These are phyloP conservation scores for Heterobasidion occidentale DNA, from an alignment of 1,284 basidiomycete species.

Conservation along the genomic window DNA sequence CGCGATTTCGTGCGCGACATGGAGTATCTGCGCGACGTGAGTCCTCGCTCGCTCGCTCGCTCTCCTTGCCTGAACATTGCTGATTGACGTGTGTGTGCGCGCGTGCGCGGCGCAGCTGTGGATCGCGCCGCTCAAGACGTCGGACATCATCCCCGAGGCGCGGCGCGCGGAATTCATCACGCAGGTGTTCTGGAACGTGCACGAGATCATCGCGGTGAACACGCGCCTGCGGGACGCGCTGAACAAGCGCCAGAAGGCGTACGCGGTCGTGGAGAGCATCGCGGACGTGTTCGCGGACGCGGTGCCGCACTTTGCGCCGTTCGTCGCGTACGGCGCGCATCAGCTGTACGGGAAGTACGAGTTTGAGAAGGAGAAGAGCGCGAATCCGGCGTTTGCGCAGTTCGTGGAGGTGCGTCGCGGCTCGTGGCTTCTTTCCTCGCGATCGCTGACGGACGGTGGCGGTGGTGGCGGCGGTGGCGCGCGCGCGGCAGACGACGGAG, in stretches of 20 bases:
- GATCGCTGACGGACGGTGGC: background rate
- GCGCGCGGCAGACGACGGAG: conserved; percentile 64
- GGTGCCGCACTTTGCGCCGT: conserved; percentile 86
- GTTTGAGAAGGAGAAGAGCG: conserved; percentile 96
- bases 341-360: conserved; percentile 98
- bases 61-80: no score
- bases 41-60: conserved; percentile 19
- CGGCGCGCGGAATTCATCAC: conserved; percentile 84
- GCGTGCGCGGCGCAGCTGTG: conserved; percentile 50
- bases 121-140: conserved; percentile 80
- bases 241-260: conserved; percentile 91
- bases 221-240: conserved; percentile 87
- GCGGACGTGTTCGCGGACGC: conserved; percentile 89
- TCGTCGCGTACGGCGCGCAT: conserved; percentile 94
- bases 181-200: conserved; percentile 98
- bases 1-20: conserved; percentile 96
- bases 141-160: conserved; percentile 71
- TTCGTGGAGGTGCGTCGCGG: conserved; percentile 80
- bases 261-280: conserved; percentile 87
- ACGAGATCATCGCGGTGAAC: conserved; percentile 92
- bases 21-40: conserved; percentile 94
- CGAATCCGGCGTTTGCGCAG: conserved; percentile 88
- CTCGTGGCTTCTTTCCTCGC: background rate
- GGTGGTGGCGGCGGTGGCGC: background rate
- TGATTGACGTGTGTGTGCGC: no score